Conservation (phyloP, 1,139 yeast genomes). For the Saccharomyces hybrid region DNA sequence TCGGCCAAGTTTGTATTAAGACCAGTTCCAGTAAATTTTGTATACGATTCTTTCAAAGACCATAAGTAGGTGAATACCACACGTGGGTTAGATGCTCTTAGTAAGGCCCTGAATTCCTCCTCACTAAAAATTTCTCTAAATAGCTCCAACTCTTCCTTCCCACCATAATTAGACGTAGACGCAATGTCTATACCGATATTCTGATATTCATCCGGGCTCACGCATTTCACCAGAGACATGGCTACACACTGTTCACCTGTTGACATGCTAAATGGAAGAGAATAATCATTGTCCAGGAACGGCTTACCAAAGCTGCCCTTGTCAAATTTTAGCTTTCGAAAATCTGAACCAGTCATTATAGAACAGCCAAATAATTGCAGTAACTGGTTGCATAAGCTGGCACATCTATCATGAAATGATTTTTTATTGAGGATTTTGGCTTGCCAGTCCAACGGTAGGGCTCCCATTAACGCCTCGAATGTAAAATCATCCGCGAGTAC, state of each 20-base stretch:
- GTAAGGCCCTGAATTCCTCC: slow-evolving; percentile 36
- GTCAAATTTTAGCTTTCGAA: slow-evolving; percentile 17
- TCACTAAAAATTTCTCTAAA: slow-evolving; percentile 45
- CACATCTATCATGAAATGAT: slow-evolving; percentile 22
- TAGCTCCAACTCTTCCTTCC: slow-evolving; percentile 33
- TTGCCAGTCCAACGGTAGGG: slow-evolving; percentile 36
- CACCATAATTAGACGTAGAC: slow-evolving; percentile 39
- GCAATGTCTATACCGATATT: slow-evolving; percentile 61
- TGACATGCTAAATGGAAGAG: slow-evolving; percentile 53
- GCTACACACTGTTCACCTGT: slow-evolving; percentile 42
- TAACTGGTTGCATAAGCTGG: slow-evolving; percentile 31
- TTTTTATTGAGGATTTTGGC: slow-evolving; percentile 33
- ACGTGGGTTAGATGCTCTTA: slow-evolving; percentile 9
- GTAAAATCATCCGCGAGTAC: slow-evolving; percentile 17
- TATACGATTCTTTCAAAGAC: slow-evolving; percentile 69
- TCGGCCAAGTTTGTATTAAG: slow-evolving; percentile 43
- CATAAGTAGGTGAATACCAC: slow-evolving; percentile 47
- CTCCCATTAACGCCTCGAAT: slow-evolving; percentile 35
- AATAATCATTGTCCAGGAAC: slow-evolving; percentile 24
- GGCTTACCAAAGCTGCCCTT: slow-evolving; percentile 39
- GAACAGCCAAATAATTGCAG: slow-evolving; percentile 31
- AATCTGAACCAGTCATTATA: slow-evolving; percentile 7
- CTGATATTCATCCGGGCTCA: neutral
- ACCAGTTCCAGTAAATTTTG: slow-evolving; percentile 58
- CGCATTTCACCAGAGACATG: slow-evolving; percentile 30